Evolutionary conservation across 805 yeast species (phyloP), one percentile per base, ranked within the genome.

Genomic region (Crinitomyces ghanaensis): DNA sequence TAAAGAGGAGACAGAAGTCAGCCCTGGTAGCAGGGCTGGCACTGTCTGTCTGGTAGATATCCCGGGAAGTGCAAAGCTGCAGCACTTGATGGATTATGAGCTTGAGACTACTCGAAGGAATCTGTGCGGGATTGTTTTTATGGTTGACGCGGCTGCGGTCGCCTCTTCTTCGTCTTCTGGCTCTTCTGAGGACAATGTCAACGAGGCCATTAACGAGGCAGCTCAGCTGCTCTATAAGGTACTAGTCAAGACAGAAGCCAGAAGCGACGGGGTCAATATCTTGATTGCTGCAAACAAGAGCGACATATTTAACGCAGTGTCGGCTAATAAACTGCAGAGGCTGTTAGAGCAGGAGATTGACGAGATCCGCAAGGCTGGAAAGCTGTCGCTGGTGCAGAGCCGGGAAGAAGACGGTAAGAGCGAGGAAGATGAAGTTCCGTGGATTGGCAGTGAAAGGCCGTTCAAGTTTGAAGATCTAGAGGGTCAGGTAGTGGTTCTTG

Each of bases 51-150:
- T 86, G 25, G 65, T 78, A 33, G 97, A 88, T 49, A 74, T 74
- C 41, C 98, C 98, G 2, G 95, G 96, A n/a, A 85, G 80, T 57
- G 59, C 69, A 35, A 84, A 83, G 55, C 70, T 86, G 44, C 70
- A 69, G 34, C 70, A 72, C 37, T 59, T 76, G 32, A 60, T 74
- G 21, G 49, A 74, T 28, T 60, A 62, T 36, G 56, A 43, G 12
- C 58, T 68, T 28, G 36, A 56, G 14, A 37, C 54, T 13, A 25
- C 17, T 13, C 15, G 32, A 9, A 16, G n/a, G n/a, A 28, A 25
- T 17, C 53, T 79, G 33, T 70, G 67, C 42, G 95, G 95, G 4
- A 59, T 84, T 4, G 57, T 86, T 1, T 84, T 70, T 42, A 64
- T 88, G 39, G 62, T 86, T n/a, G 97, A 88, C 55, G 68, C 93